Conservation (phyloP, 345 rosid species). For the Gossypium stocksii region DNA sequence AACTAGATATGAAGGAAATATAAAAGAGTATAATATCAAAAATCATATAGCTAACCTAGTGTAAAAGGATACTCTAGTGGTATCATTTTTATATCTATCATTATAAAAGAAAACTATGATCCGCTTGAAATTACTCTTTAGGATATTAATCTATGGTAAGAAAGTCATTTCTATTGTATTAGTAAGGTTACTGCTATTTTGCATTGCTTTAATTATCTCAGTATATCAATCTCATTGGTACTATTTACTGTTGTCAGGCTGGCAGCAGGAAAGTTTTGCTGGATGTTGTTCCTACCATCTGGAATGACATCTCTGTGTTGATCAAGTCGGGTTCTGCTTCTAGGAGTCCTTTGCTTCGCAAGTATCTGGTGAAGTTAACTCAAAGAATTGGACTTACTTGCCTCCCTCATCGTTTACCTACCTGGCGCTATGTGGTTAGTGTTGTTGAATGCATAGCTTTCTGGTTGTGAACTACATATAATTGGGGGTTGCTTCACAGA, state of each 20-base stretch:
- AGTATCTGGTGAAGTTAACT: constrained; percentile 72
- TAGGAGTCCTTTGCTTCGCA: constrained; percentile 79
- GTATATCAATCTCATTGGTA: constrained; percentile 20
- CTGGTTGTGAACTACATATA: constrained; percentile 9
- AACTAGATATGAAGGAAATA: not conserved
- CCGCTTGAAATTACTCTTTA: not conserved
- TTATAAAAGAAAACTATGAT: not conserved
- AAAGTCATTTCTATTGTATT: not conserved
- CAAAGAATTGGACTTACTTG: constrained; percentile 83
- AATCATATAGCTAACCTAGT: not conserved
- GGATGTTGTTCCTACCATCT: constrained; percentile 54
- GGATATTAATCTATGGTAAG: not conserved
- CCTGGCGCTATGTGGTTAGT: constrained; percentile 90
- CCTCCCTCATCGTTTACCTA: constrained; percentile 76
- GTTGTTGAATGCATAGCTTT: constrained; percentile 5
- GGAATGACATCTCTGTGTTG: constrained; percentile 57
- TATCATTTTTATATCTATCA: not conserved
- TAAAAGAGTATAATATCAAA: not conserved
- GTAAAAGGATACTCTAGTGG: not conserved
- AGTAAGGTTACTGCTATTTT: not conserved
- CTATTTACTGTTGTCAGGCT: constrained; percentile 53
- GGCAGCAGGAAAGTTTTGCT: constrained; percentile 58
- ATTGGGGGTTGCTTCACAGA: not conserved
- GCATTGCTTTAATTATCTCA: constrained; percentile 3
- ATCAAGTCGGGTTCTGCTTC: constrained; percentile 59